These are phyloP conservation scores for Streptanthus diversifolius DNA, from an alignment of 345 rosid genomes.

Conservation along the genomic window DNA sequence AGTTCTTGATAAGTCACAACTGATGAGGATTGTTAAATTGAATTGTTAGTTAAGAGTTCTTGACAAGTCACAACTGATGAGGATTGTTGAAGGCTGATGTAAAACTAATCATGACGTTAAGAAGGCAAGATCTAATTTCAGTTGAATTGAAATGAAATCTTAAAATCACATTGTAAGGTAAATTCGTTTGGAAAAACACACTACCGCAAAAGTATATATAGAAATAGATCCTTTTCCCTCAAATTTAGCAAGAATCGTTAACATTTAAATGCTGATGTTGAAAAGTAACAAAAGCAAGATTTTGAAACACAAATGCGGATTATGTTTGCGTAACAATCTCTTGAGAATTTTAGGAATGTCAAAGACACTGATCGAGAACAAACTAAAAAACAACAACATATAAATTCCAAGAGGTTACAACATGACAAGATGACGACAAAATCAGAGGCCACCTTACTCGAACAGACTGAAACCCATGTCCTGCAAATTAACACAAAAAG, in stretches of 20 bases:
- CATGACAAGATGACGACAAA: too few relatives aligned
- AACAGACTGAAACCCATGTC: constrained; percentile 65
- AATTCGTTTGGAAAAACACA: too few relatives aligned
- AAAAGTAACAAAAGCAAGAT: background rate
- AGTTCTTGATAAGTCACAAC: background rate
- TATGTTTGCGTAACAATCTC: background rate
- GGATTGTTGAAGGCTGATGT: too few relatives aligned
- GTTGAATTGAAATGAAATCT: background rate
- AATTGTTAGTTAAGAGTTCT: too few relatives aligned
- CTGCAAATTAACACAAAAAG: constrained; percentile 34
- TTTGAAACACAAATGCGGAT: background rate
- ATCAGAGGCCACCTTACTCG: constrained; percentile 32
- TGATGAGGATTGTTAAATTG: too few relatives aligned
- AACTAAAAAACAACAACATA: constrained; percentile 20
- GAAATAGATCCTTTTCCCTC: too few relatives aligned
- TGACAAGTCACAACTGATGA: too few relatives aligned
- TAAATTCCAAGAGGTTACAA: background rate
- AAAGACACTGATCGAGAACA: background rate
- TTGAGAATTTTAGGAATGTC: background rate
- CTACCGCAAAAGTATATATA: too few relatives aligned
- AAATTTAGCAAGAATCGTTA: background rate
- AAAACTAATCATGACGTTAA: too few relatives aligned
- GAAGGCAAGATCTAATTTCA: too few relatives aligned
- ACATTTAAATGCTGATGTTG: background rate
- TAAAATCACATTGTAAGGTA: background rate